Conservation (phyloP, 805 yeast genomes). For the Candida berthetii region DNA sequence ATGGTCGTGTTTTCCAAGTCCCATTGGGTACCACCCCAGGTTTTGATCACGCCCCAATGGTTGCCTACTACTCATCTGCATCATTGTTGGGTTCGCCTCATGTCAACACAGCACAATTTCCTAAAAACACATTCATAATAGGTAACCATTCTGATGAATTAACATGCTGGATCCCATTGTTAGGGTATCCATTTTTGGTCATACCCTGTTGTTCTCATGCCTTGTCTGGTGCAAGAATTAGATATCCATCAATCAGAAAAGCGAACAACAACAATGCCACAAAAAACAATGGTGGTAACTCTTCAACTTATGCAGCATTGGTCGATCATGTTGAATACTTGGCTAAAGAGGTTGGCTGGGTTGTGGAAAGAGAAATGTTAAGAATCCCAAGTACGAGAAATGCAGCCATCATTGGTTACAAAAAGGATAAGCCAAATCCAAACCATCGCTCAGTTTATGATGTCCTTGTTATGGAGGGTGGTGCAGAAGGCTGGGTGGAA, state of each 20-base stretch:
- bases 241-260: conserved; percentile 47
- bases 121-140: conserved; percentile 69
- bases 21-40: conserved; percentile 18
- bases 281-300: conserved; percentile 15
- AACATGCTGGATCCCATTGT: conserved; percentile 90
- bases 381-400: conserved; percentile 93
- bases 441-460: conserved; percentile 40
- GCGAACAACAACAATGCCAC: conserved; percentile 6
- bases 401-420: conserved; percentile 77
- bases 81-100: conserved; percentile 42
- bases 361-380: conserved; percentile 75
- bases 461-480: conserved; percentile 71
- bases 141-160: conserved; percentile 96
- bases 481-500: conserved; percentile 88
- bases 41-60: conserved; percentile 34
- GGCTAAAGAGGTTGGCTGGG: conserved; percentile 73
- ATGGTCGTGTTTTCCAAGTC: conserved; percentile 55
- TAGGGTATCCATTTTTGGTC: conserved; percentile 83
- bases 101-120: conserved; percentile 61
- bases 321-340: conserved; percentile 79
- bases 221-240: conserved; percentile 64
- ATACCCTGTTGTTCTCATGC: conserved; percentile 95
- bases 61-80: conserved; percentile 41
- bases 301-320: conserved; percentile 75
- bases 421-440: conserved; percentile 26